Conservation (phyloP, 345 rosid species). For the Balakata baccata region DNA sequence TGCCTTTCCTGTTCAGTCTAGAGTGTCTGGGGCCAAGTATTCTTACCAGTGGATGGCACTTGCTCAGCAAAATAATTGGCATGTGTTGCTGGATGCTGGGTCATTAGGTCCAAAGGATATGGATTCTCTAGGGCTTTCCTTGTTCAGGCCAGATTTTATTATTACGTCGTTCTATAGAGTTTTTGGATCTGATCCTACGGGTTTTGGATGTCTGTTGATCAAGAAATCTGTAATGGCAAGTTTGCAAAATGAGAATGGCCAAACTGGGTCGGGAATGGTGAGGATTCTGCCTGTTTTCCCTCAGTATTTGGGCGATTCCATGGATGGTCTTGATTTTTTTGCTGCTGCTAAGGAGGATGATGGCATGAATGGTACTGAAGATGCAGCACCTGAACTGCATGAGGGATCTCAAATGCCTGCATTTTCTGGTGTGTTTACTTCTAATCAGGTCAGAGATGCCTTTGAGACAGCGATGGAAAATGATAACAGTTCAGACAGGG, state of each 20-base stretch:
- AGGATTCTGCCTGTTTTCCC: constrained; percentile 69
- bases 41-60: constrained; percentile 90
- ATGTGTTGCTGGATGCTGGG: constrained; percentile 78
- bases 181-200: constrained; percentile 76
- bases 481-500: constrained; percentile 67
- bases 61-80: constrained; percentile 85
- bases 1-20: constrained; percentile 83
- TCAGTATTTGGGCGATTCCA: constrained; percentile 65
- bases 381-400: constrained; percentile 32
- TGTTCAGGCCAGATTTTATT: constrained; percentile 83
- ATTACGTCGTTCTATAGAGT: constrained; percentile 73
- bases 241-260: constrained; percentile 61
- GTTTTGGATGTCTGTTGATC: constrained; percentile 81
- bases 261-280: constrained; percentile 73
- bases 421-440: constrained; percentile 72
- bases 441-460: constrained; percentile 71
- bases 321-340: constrained; percentile 61
- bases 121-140: constrained; percentile 82
- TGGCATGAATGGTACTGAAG: constrained; percentile 35
- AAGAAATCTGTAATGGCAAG: constrained; percentile 78
- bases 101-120: constrained; percentile 85
- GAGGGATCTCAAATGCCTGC: constrained; percentile 61
- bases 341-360: constrained; percentile 46
- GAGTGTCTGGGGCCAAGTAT: constrained; percentile 79
- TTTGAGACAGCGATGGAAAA: constrained; percentile 72